A percentile compares a stretch with the other conserved stretches of the same genome.
These are phyloP conservation scores for Coemansia sp. DNA, from an alignment of 192 early-diverging fungal species.

Conservation along the genomic window DNA sequence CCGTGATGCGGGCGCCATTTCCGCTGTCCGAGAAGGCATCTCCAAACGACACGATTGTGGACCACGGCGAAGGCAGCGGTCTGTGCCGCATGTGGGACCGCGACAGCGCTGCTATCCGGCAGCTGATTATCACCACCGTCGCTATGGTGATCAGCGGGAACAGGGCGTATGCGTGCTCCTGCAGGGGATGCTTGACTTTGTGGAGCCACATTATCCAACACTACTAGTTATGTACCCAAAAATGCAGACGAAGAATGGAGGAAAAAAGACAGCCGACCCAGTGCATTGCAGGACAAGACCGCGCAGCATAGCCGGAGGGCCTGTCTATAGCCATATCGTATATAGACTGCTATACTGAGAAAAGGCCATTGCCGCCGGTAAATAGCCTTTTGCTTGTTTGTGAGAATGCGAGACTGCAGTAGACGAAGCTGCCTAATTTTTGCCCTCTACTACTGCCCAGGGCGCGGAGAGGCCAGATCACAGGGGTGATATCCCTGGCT, in stretches of 20 bases:
- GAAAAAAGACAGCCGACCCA: no score
- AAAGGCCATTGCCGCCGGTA: no score
- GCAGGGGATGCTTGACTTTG: constrained; percentile 29
- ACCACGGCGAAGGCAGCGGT: constrained; percentile 37
- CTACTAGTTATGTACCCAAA: not conserved
- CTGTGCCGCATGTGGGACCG: constrained; percentile 10
- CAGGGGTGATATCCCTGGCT: no score
- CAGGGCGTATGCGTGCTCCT: constrained; percentile 34
- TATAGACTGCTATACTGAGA: no score
- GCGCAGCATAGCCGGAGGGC: no score
- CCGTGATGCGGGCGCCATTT: constrained; percentile 45
- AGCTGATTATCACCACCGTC: constrained; percentile 32
- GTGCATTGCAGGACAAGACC: no score
- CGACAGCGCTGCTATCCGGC: constrained; percentile 28
- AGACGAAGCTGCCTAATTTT: no score
- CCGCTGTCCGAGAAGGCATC: constrained; percentile 44
- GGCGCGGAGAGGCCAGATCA: no score
- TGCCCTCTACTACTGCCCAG: no score
- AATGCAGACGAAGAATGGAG: not conserved
- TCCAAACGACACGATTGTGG: constrained; percentile 42
- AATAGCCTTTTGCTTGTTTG: no score
- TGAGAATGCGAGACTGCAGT: no score
- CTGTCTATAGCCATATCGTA: no score
- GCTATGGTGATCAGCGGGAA: constrained; percentile 40
- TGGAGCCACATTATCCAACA: constrained; percentile 23